These are phyloP conservation scores for Hyaloscypha variabilis DNA, from an alignment of 495 filamentous ascomycete species.

Conservation along the genomic window DNA sequence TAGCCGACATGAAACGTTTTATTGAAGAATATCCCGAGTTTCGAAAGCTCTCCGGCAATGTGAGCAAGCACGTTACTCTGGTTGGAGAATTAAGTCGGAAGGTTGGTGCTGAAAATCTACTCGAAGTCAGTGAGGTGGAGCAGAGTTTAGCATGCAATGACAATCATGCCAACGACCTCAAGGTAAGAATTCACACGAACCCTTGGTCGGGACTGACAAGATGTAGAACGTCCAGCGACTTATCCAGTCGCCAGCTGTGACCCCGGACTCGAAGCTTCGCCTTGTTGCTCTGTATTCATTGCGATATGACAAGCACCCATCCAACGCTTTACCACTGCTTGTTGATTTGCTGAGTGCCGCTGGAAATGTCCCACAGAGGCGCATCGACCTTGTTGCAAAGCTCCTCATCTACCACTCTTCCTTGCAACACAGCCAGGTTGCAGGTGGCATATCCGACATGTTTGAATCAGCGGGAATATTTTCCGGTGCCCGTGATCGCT, in stretches of 20 bases:
- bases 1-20: slow-evolving; percentile 98
- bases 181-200: slow-evolving; percentile 49
- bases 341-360: slow-evolving; percentile 82
- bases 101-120: slow-evolving; percentile 78
- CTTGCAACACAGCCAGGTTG: slow-evolving; percentile 69
- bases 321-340: slow-evolving; percentile 77
- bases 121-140: slow-evolving; percentile 95
- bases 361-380: slow-evolving; percentile 70
- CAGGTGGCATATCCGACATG: slow-evolving; percentile 80
- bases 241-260: slow-evolving; percentile 74
- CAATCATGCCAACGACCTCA: slow-evolving; percentile 85
- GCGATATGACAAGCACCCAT: slow-evolving; percentile 84
- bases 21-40: slow-evolving; percentile 99
- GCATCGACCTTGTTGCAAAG: slow-evolving; percentile 73
- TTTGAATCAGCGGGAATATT: slow-evolving; percentile 94
- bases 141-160: slow-evolving; percentile 97
- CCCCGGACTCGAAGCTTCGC: slow-evolving; percentile 77
- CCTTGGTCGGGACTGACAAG: slow-evolving; percentile 21
- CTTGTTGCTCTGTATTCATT: slow-evolving; percentile 91
- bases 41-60: slow-evolving; percentile 92
- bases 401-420: slow-evolving; percentile 82
- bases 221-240: slow-evolving; percentile 78
- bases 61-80: slow-evolving; percentile 96
- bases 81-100: slow-evolving; percentile 89
- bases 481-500: slow-evolving; percentile 82